A percentile compares a stretch with the other conserved stretches of the same genome.
phyloP scores from a whole-genome alignment of 306 rosid species.

The Senna siamea region DNA sequence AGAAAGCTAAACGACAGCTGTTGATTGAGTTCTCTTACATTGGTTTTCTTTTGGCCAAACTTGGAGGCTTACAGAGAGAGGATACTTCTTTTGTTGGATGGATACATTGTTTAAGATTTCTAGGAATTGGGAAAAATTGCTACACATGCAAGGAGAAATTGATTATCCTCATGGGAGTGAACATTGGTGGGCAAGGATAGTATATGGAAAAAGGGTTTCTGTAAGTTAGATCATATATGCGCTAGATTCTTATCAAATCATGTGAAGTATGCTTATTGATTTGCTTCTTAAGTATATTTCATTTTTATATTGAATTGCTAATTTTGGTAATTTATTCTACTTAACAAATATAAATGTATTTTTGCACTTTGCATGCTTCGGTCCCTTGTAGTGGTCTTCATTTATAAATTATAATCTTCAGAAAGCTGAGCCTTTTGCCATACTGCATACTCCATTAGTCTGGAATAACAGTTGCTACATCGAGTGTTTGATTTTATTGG shows the following conservation, averaged over 20 bases:
- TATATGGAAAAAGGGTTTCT: constrained; percentile 1
- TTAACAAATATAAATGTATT: neutral
- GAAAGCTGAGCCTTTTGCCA: neutral
- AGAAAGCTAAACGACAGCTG: neutral
- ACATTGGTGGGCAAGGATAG: constrained; percentile 3
- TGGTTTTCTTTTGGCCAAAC: neutral
- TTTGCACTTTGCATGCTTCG: neutral
- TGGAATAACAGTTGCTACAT: constrained; percentile 9
- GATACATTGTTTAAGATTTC: neutral
- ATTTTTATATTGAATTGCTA: neutral
- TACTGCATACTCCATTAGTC: neutral
- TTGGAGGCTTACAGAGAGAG: neutral
- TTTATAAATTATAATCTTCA: neutral
- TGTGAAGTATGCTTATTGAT: constrained; percentile 24
- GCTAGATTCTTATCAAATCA: neutral
- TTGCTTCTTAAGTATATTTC: neutral
- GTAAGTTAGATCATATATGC: constrained; percentile 7
- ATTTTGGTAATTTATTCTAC: neutral
- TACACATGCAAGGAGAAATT: neutral
- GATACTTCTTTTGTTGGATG: constrained; percentile 22
- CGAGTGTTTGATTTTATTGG: constrained; percentile 3
- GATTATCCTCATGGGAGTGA: neutral
- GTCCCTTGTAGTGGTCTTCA: constrained; percentile 4
- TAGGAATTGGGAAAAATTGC: neutral
- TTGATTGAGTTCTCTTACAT: neutral